Conservation (phyloP, 257 asterid genomes). For the Lavandula angustifolia region DNA sequence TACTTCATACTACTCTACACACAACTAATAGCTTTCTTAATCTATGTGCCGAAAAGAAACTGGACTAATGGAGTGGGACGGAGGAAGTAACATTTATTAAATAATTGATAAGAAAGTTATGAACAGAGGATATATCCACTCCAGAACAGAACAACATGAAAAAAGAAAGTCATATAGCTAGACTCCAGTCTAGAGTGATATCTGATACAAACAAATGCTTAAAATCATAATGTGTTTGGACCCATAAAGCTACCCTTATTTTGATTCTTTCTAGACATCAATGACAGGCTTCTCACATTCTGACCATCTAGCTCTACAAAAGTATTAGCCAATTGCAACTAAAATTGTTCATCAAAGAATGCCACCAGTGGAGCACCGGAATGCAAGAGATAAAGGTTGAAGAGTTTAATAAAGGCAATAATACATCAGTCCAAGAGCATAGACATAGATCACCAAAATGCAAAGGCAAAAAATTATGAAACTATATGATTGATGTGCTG, state of each 20-base stretch:
- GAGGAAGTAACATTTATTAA: no score
- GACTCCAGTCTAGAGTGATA: not conserved
- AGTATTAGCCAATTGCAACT: not conserved
- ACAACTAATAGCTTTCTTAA: no score
- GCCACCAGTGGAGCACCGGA: not conserved
- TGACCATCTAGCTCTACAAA: not conserved
- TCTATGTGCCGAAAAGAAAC: no score
- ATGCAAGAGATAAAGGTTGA: not conserved
- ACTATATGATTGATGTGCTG: conserved; percentile 1
- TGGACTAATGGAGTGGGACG: no score
- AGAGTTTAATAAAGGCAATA: conserved; percentile 3
- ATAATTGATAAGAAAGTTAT: not conserved
- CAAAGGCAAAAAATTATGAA: not conserved
- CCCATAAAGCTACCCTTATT: no score
- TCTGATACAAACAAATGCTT: not conserved
- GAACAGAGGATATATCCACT: not conserved
- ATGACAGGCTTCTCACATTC: not conserved
- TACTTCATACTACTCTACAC: no score
- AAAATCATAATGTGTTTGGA: not conserved
- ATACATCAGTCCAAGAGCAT: not conserved
- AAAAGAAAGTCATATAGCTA: not conserved
- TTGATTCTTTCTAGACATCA: no score
- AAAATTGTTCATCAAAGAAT: conserved; percentile 1
- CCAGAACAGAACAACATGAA: not conserved
- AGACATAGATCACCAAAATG: conserved; percentile 23